Percentiles rank a stretch among this genome's conserved stretches.
Evolutionary conservation across 1,139 yeast species (phyloP).

Genomic region (Casaregolazyma suthepensis): DNA sequence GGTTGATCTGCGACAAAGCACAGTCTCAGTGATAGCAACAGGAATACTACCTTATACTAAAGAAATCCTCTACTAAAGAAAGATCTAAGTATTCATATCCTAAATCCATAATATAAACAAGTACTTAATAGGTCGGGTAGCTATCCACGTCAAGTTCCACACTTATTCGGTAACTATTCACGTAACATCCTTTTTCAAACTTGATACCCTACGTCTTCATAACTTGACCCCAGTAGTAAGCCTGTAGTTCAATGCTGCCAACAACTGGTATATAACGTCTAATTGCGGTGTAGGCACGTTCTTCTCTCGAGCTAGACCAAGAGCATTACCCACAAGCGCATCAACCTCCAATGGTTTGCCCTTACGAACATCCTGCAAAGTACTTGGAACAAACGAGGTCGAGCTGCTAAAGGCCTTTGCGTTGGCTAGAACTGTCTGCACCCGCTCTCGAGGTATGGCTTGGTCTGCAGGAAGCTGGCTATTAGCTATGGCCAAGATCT

Average conservation of each 20-base stretch:
- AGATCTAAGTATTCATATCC: too few relatives aligned
- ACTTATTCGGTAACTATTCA: too few relatives aligned
- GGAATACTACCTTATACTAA: too few relatives aligned
- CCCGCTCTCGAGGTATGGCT: slow-evolving; percentile 13
- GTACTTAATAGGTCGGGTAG: too few relatives aligned
- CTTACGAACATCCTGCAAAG: slow-evolving; percentile 23
- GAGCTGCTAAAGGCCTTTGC: not conserved
- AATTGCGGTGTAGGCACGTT: slow-evolving; percentile 19
- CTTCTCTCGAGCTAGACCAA: slow-evolving; percentile 18
- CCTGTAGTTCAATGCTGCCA: slow-evolving; percentile 17
- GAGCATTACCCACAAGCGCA: slow-evolving; percentile 22
- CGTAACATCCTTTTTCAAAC: too few relatives aligned
- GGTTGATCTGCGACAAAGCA: too few relatives aligned
- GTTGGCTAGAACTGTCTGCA: slow-evolving; percentile 4
- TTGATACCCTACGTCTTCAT: not conserved
- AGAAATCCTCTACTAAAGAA: too few relatives aligned
- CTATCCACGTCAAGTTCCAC: too few relatives aligned
- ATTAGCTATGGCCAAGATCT: slow-evolving; percentile 20
- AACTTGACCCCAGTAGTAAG: not conserved
- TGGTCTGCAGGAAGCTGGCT: slow-evolving; percentile 16
- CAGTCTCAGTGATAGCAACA: too few relatives aligned
- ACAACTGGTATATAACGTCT: slow-evolving; percentile 14
- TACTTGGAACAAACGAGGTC: slow-evolving; percentile 20
- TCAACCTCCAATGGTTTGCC: slow-evolving; percentile 21
- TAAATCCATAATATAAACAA: too few relatives aligned